Evolutionary conservation across 352 stramenopile species (phyloP), one percentile per base, ranked within the genome.

Genomic region (Globisporangium echinulatum): DNA sequence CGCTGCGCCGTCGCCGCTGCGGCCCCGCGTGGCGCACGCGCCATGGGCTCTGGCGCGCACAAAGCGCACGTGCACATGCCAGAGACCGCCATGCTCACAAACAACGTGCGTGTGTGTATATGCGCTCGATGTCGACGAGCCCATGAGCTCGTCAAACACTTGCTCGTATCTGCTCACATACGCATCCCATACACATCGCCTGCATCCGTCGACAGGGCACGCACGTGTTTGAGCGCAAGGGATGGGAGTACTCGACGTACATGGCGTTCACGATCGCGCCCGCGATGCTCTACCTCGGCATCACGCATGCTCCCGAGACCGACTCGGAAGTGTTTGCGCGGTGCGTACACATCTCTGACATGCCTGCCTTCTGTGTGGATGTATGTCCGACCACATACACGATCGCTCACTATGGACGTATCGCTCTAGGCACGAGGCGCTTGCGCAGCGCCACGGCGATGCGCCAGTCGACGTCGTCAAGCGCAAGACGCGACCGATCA

Each of bases 81-180:
- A 0, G 85, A 94, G 81, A 94, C 82, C 3, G 76, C 85, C 47
- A 94, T 94, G 85, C 63, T 94, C 58, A 92, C 82, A 42, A 90
- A 88, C 69, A 90, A 94, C 65, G 85, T 94, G 70, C 65, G 78
- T 77, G 3, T 50, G 14, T 36, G 7, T 50, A 5, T 25, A 25
- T 25, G 25, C 25, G 25, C 25, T 25, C 25, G 25, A 25, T 25
- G 25, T 25, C 25, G 25, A 25, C 25, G 25, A 25, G 25, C 25
- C 25, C 25, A 25, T 25, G 25, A 25, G 25, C 25, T 25, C 25
- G 25, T 25, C 25, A 2, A 25, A 52, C 48, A 38, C n/a, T 52
- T 11, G 19, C 6, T 25, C 25, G 25, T 25, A 25, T 25, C 25
- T 25, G 48, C 48, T 52, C 15, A 9, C 49, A 46, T 38, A 7